Conservation (phyloP, 192 early-diverging fungal genomes). For the Linnemannia elongata region DNA sequence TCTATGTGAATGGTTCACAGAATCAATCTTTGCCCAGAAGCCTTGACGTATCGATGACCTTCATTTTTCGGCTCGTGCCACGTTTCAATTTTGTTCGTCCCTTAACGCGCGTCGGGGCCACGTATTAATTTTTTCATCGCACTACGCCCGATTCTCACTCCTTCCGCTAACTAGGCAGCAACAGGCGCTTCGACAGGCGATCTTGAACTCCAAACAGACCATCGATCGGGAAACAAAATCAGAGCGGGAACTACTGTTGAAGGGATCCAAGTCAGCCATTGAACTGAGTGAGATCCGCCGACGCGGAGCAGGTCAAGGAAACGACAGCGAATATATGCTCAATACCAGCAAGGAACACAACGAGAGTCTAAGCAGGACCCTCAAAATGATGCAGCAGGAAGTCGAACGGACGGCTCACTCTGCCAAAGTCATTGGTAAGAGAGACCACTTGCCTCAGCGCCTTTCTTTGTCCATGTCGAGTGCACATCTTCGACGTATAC, state of each 20-base stretch:
- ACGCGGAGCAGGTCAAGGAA: conserved; percentile 40
- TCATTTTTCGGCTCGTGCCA: neutral
- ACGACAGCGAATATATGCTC: conserved; percentile 61
- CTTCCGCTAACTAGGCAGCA: conserved; percentile 58
- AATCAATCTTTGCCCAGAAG: too few species aligned
- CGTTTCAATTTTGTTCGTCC: neutral
- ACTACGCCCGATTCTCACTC: neutral
- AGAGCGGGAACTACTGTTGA: conserved; percentile 60
- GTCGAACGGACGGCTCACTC: conserved; percentile 72
- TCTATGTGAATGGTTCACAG: neutral
- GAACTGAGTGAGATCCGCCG: conserved; percentile 60
- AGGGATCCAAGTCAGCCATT: conserved; percentile 39
- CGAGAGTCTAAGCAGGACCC: conserved; percentile 67
- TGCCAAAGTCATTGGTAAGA: conserved; percentile 67
- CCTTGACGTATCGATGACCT: too few species aligned
- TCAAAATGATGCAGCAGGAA: conserved; percentile 75
- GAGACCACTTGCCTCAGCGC: neutral
- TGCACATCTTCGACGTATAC: neutral
- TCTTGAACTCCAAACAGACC: conserved; percentile 65
- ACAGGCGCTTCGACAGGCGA: conserved; percentile 59
- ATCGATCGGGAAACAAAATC: conserved; percentile 60
- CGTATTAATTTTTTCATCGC: too few species aligned
- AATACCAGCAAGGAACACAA: conserved; percentile 71
- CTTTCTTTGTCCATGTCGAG: neutral
- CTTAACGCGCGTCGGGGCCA: neutral